Conservation (phyloP, 176 grass and related monocot genomes). For the Phragmites australis region DNA sequence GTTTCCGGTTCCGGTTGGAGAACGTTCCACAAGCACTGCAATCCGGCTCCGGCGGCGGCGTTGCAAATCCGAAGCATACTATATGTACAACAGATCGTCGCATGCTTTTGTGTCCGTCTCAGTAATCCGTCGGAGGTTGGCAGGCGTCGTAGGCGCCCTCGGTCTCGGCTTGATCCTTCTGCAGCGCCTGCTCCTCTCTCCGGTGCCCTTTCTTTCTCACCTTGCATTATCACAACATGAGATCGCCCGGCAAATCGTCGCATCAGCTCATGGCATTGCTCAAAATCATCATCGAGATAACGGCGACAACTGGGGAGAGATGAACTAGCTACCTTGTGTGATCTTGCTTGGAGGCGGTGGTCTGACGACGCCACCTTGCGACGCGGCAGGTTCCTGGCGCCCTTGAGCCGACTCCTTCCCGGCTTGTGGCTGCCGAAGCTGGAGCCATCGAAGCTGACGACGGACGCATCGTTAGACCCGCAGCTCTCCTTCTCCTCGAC, state of each 20-base stretch:
- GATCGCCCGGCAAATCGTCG: not conserved
- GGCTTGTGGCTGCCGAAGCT: conserved; percentile 50
- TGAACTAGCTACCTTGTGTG: conserved; percentile 59
- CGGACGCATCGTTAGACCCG: conserved; percentile 90
- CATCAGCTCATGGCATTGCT: not conserved
- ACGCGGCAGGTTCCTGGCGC: conserved; percentile 45
- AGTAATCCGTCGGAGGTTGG: conserved; percentile 66
- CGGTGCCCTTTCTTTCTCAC: conserved; percentile 74
- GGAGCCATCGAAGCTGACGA: conserved; percentile 73
- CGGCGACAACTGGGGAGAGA: not conserved
- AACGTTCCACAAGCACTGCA: not conserved
- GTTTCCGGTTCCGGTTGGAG: not conserved
- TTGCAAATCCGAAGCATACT: not conserved
- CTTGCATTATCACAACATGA: conserved; percentile 29
- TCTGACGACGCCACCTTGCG: conserved; percentile 55
- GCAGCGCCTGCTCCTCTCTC: conserved; percentile 42
- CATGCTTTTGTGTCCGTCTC: not conserved
- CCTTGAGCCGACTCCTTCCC: conserved; percentile 53
- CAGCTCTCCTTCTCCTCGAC: conserved; percentile 92
- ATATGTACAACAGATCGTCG: not conserved
- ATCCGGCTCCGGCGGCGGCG: not conserved
- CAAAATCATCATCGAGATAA: not conserved
- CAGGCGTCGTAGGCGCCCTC: conserved; percentile 29
- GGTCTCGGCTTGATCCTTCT: conserved; percentile 30
- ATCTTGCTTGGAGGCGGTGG: conserved; percentile 45